Percentiles rank a stretch among this genome's conserved stretches.
These are phyloP conservation scores for Daphne laureola DNA, from an alignment of 441 rosid species.

Conservation along the genomic window DNA sequence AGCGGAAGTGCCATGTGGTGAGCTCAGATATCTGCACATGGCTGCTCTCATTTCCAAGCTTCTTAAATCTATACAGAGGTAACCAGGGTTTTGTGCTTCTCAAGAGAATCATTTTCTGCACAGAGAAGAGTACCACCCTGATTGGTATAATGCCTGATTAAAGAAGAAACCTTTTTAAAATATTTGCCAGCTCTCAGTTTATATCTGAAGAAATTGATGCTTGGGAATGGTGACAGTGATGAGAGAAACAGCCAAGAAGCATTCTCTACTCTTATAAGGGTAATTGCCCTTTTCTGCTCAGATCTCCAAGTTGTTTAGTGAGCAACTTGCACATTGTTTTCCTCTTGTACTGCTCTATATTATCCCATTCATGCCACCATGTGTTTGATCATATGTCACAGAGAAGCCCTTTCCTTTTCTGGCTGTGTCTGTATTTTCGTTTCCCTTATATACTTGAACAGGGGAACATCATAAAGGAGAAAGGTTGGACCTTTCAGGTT, in stretches of 20 bases:
- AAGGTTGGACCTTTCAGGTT: not conserved
- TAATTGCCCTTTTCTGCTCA: conserved; percentile 12
- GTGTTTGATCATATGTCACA: not conserved
- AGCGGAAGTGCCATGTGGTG: conserved; percentile 47
- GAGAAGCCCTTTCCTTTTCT: conserved; percentile 10
- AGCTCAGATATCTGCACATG: conserved; percentile 59
- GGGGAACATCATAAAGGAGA: conserved; percentile 1
- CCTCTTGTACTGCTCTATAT: conserved; percentile 12
- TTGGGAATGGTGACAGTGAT: conserved; percentile 22
- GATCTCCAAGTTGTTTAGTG: conserved; percentile 12
- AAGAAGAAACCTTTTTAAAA: conserved; percentile 6
- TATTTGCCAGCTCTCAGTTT: conserved; percentile 3
- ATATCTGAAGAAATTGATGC: conserved; percentile 12
- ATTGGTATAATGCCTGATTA: conserved; percentile 19
- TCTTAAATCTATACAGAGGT: conserved; percentile 22
- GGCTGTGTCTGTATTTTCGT: conserved; percentile 1
- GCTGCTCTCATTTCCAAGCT: conserved; percentile 41
- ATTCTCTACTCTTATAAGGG: too few relatives aligned
- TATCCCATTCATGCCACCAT: conserved; percentile 3
- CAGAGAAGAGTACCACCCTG: conserved; percentile 13
- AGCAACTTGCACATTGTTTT: conserved; percentile 1
- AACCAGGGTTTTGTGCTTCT: conserved; percentile 26
- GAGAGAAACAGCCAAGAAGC: conserved; percentile 16
- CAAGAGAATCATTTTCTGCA: conserved; percentile 41
- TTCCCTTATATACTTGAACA: conserved; percentile 3